Conservation (phyloP, 2,329 filamentous ascomycete species). For the Camptophora hylomeconis region DNA sequence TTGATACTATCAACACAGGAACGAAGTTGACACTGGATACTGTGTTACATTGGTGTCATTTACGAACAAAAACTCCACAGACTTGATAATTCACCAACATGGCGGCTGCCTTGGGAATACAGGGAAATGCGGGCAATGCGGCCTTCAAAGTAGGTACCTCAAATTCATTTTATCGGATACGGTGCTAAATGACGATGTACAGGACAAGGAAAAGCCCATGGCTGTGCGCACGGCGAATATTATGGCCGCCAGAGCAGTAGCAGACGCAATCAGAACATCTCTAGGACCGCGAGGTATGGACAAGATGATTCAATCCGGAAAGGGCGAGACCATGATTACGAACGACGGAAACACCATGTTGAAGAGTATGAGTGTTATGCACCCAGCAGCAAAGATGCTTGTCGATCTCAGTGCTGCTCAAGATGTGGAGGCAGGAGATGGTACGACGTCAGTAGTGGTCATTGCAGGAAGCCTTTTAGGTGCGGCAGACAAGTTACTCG, state of each 20-base stretch:
- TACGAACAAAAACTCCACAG: background rate
- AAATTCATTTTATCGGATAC: constrained; percentile 9
- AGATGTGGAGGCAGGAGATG: constrained; percentile 96
- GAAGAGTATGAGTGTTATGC: constrained; percentile 97
- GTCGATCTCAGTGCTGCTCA: constrained; percentile 94
- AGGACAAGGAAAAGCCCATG: constrained; percentile 95
- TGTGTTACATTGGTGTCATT: too few relatives aligned
- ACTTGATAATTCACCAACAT: constrained; percentile 26
- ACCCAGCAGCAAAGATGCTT: constrained; percentile 98
- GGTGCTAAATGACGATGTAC: constrained; percentile 21
- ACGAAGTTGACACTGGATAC: too few relatives aligned
- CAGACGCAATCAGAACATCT: constrained; percentile 94
- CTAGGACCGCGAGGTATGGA: constrained; percentile 95
- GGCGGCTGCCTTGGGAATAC: constrained; percentile 35
- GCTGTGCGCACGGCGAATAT: constrained; percentile 95
- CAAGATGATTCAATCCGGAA: constrained; percentile 97
- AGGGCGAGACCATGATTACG: constrained; percentile 96
- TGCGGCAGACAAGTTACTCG: constrained; percentile 79
- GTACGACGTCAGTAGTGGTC: constrained; percentile 94
- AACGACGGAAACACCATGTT: constrained; percentile 99
- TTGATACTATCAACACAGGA: too few relatives aligned
- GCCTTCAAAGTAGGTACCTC: constrained; percentile 49
- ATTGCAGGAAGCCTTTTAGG: constrained; percentile 91
- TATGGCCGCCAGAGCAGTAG: constrained; percentile 91
- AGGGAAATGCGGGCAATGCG: constrained; percentile 43